These are phyloP conservation scores for Jackrogersella minutella DNA, from an alignment of 495 filamentous ascomycete species.

Conservation along the genomic window DNA sequence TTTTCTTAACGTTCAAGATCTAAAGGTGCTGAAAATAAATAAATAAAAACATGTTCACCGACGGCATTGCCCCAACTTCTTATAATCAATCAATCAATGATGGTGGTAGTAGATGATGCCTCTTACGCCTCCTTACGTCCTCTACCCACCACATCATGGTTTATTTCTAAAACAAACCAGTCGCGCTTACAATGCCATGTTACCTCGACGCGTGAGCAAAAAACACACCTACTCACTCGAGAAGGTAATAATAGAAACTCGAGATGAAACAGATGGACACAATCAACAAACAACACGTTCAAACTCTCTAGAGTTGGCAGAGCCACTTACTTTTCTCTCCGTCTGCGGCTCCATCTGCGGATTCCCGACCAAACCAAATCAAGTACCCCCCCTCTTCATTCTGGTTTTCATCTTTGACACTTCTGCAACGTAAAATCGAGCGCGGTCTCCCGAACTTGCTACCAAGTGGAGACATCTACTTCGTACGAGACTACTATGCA, in stretches of 20 bases:
- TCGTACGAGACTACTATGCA: constrained; percentile 23
- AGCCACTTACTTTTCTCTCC: constrained; percentile 4
- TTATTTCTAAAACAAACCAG: constrained; percentile 29
- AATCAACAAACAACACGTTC: constrained; percentile 28
- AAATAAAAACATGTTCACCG: background rate
- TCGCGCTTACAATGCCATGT: constrained; percentile 23
- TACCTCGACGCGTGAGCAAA: constrained; percentile 17
- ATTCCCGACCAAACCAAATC: constrained; percentile 38
- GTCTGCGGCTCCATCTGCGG: constrained; percentile 25
- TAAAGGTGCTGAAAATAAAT: background rate
- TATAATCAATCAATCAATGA: constrained; percentile 18
- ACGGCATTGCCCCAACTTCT: constrained; percentile 5
- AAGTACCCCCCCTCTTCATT: background rate
- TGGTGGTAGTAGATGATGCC: constrained; percentile 9
- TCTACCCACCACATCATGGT: constrained; percentile 18
- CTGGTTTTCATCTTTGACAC: constrained; percentile 5
- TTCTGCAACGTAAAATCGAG: constrained; percentile 21
- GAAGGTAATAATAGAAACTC: constrained; percentile 35
- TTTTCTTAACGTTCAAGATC: background rate
- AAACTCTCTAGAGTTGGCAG: constrained; percentile 11
- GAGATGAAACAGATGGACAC: constrained; percentile 25
- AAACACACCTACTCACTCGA: background rate
- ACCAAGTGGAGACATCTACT: constrained; percentile 31
- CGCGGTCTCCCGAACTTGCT: constrained; percentile 28
- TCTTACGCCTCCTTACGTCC: constrained; percentile 10